Percentiles rank a stretch among this genome's conserved stretches.
Evolutionary conservation across 192 early-diverging fungal genomes (phyloP).

Genomic region (Coemansia reversa): DNA sequence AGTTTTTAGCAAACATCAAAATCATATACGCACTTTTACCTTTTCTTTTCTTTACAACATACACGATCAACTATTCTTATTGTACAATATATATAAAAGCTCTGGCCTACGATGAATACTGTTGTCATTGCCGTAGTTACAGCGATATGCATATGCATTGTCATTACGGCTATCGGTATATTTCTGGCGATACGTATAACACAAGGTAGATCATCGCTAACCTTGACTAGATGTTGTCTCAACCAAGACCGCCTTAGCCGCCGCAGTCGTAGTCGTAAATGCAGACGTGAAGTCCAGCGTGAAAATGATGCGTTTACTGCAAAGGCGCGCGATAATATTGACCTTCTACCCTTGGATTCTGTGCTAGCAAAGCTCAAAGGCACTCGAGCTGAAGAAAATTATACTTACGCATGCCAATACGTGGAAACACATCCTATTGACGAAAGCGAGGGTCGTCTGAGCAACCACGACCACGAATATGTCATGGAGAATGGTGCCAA

Average conservation of each 20-base stretch:
- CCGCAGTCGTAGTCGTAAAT: not conserved
- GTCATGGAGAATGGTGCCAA: slow-evolving; percentile 44
- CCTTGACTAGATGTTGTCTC: not conserved
- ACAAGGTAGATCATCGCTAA: slow-evolving; percentile 7
- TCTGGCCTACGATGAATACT: slow-evolving; percentile 11
- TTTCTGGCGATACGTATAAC: slow-evolving; percentile 16
- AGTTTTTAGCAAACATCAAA: no score
- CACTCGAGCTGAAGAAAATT: slow-evolving; percentile 32
- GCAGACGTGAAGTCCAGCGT: not conserved
- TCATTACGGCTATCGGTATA: slow-evolving; percentile 6
- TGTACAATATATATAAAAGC: no score
- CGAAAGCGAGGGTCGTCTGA: slow-evolving; percentile 39
- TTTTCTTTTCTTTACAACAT: no score
- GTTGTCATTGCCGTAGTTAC: slow-evolving; percentile 29
- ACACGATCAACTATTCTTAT: no score
- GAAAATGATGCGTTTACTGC: slow-evolving; percentile 2
- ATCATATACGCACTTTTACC: no score
- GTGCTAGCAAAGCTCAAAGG: slow-evolving; percentile 28
- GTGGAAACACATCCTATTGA: slow-evolving; percentile 52
- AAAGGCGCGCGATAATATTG: slow-evolving; percentile 25
- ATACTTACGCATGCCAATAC: slow-evolving; percentile 56
- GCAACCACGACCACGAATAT: slow-evolving; percentile 27
- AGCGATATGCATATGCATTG: slow-evolving; percentile 23
- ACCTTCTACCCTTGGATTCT: slow-evolving; percentile 29
- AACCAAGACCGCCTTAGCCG: not conserved